Percentiles rank a stretch among this genome's conserved stretches.
Evolutionary conservation across 1,139 yeast genomes (phyloP).

Genomic region (Ashbya aceris): DNA sequence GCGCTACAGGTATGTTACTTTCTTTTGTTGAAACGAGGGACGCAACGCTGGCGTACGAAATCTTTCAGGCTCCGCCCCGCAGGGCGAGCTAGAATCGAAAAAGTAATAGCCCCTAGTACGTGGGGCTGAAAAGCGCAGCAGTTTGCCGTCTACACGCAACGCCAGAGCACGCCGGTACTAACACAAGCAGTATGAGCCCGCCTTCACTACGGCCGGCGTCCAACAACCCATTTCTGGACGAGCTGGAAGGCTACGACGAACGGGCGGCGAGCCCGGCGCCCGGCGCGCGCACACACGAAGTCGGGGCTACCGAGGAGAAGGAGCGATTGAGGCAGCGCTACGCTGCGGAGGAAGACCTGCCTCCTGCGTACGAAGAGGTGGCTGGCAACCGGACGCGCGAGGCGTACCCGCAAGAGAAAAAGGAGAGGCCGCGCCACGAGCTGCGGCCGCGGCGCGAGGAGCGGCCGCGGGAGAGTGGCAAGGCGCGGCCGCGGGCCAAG

Average conservation of each 20-base stretch:
- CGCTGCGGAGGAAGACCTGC: slow-evolving; percentile 18
- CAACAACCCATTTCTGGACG: slow-evolving; percentile 28
- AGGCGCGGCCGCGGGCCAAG: neutral
- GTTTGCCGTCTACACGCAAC: neutral
- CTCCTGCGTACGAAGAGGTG: slow-evolving; percentile 65
- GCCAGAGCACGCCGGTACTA: neutral
- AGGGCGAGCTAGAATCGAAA: neutral
- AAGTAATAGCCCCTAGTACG: neutral
- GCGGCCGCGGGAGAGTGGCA: neutral
- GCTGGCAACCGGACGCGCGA: slow-evolving; percentile 38
- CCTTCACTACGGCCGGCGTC: slow-evolving; percentile 19
- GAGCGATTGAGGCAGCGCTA: slow-evolving; percentile 27
- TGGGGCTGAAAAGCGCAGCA: neutral
- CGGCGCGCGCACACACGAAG: slow-evolving; percentile 5
- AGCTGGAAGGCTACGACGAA: slow-evolving; percentile 7
- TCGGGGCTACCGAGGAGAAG: slow-evolving; percentile 30
- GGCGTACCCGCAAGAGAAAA: slow-evolving; percentile 45
- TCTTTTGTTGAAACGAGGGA: too few relatives aligned
- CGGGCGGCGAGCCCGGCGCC: slow-evolving; percentile 1
- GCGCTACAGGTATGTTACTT: too few relatives aligned
- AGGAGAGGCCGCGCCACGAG: slow-evolving; percentile 3
- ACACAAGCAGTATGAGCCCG: slow-evolving; percentile 11
- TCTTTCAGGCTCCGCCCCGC: too few relatives aligned
- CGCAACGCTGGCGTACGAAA: too few relatives aligned
- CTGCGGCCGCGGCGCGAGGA: neutral